Base-by-base conservation (phyloP, 2,329 filamentous ascomycete species). In the Phoma herbarum region DNA sequence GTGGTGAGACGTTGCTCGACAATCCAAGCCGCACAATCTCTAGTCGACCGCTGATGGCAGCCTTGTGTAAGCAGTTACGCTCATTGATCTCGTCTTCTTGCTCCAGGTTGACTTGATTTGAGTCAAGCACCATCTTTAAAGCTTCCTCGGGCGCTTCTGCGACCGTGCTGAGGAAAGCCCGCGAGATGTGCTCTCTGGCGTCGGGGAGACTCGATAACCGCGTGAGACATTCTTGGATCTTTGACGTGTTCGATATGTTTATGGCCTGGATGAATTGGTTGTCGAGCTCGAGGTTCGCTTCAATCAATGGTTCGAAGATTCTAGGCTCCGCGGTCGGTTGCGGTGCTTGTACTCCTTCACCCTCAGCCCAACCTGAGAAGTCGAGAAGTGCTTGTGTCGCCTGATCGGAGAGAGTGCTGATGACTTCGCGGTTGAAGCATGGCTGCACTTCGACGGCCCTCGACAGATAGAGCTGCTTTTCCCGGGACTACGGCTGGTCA, bases 1-100 rank as follows among this genome's bases (percentile, higher is more conserved):
- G 88, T 23, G 93, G 88, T 62, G 93, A 88, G 31, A 97, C 92
- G 4, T 86, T 87, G 44, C 85, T 87, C 1, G 85, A 81, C n/a
- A 99, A 81, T 4, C 90, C 93, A 64, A 90, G 88, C 49, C 86
- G 82, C 58, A 98, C 81, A 28, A 97, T 90, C 66, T 91, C 89
- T 10, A 85, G 80, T 70, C 93, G 93, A 20, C 93, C 93, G 61
- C 96, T 96, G 51, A 98, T 97, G 0, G 93, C 90, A n/a, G 95
- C 92, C 78, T 98, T 95, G 70, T 99, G 95, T 45, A 99, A 83
- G 72, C 93, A 97, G 71, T 97, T 99, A 39, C 95, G 86, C 79
- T 97, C 94, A 70, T 98, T 99, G 76, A 99, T 98, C 70, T 97
- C 93, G 74, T 99, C 95, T 69, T 96, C 92, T 0, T 93, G 95